A percentile compares a stretch with the other conserved stretches of the same genome.
These are phyloP conservation scores for Macrophomina tecta DNA, from an alignment of 2,329 filamentous ascomycete species.

Conservation along the genomic window DNA sequence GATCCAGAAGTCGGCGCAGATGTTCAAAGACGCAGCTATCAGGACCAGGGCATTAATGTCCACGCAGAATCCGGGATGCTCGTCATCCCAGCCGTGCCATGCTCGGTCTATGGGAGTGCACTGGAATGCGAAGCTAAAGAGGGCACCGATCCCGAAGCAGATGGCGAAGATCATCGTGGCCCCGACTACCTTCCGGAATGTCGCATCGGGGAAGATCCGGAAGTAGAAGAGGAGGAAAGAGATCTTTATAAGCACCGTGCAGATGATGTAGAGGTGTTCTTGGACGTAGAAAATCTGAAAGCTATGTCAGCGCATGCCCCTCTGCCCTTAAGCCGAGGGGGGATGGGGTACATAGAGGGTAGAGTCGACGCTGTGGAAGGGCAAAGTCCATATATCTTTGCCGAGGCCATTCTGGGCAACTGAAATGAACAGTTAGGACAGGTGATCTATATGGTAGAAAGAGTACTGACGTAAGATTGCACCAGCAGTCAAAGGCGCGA, in stretches of 20 bases:
- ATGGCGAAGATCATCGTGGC: not conserved
- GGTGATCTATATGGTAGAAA: no score
- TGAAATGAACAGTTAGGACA: not conserved
- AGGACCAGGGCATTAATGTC: not conserved
- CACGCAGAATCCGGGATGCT: not conserved
- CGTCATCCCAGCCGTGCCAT: not conserved
- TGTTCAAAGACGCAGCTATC: not conserved
- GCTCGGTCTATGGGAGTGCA: not conserved
- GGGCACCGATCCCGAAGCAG: not conserved
- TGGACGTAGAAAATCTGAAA: constrained; percentile 15
- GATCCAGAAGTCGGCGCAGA: constrained; percentile 10
- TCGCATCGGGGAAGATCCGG: constrained; percentile 16
- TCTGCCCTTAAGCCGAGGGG: no score
- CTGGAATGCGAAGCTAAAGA: constrained; percentile 4
- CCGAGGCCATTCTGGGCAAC: constrained; percentile 3
- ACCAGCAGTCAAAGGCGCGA: not conserved
- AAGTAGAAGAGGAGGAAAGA: constrained; percentile 9
- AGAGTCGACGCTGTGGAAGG: not conserved
- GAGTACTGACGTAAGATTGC: no score
- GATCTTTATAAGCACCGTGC: not conserved
- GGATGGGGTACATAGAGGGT: not conserved
- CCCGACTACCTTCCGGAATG: constrained; percentile 1
- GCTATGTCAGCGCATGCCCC: not conserved
- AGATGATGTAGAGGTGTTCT: constrained; percentile 12
- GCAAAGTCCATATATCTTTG: constrained; percentile 8